Evolutionary conservation across 352 stramenopile species (phyloP).

Genomic region (Phytophthora cryptogea): DNA sequence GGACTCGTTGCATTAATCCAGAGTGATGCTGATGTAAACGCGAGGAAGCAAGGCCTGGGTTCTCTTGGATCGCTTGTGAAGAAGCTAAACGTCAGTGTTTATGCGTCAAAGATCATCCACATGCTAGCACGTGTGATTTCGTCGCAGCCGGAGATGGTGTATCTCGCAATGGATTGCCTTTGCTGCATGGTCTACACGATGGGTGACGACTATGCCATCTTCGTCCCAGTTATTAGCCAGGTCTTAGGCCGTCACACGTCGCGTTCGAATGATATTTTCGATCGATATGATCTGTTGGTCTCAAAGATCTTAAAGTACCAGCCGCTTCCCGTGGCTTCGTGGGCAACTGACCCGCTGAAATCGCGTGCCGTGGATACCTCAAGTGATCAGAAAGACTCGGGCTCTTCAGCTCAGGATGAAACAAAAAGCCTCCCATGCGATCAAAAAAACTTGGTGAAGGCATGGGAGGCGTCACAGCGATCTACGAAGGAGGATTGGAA

Average conservation of each 20-base stretch:
- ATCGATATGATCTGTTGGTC: slow-evolving; percentile 86
- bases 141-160: slow-evolving; percentile 81
- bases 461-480: slow-evolving; percentile 84
- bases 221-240: slow-evolving; percentile 86
- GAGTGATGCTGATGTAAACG: slow-evolving; percentile 82
- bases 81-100: slow-evolving; percentile 89
- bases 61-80: slow-evolving; percentile 87
- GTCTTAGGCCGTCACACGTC: slow-evolving; percentile 75
- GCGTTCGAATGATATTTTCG: slow-evolving; percentile 83
- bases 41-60: slow-evolving; percentile 77
- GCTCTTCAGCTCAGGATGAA: slow-evolving; percentile 50
- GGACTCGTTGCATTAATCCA: slow-evolving; percentile 83
- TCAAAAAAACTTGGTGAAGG: slow-evolving; percentile 85
- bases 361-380: slow-evolving; percentile 37
- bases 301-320: slow-evolving; percentile 91
- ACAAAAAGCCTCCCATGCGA: slow-evolving; percentile 81
- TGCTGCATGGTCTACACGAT: slow-evolving; percentile 91
- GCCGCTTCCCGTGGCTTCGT: slow-evolving; percentile 79
- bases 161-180: slow-evolving; percentile 88
- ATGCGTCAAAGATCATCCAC: slow-evolving; percentile 90
- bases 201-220: slow-evolving; percentile 89
- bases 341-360: slow-evolving; percentile 76
- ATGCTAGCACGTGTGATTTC: slow-evolving; percentile 87
- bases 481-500: slow-evolving; percentile 96
- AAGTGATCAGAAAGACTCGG: slow-evolving; percentile 43